Evolutionary conservation across 2,329 filamentous ascomycete genomes (phyloP), one percentile per base, ranked within the genome.

Genomic region (Biscogniauxia mediterranea): DNA sequence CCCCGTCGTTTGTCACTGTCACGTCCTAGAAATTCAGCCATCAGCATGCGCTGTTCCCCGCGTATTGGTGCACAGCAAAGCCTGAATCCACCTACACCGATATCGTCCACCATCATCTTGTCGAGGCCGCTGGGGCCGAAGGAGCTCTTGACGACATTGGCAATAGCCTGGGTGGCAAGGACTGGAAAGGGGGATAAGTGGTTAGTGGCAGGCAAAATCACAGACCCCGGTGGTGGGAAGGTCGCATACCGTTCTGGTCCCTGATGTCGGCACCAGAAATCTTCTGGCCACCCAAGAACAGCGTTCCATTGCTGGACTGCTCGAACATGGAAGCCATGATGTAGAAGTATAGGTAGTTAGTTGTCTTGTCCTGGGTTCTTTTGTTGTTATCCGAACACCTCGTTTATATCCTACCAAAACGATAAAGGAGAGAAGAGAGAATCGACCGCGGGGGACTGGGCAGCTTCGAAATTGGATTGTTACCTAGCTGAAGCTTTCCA

Each of bases 71-170:
- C 23, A 23, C 23, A 25, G 9, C n/a, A 42, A 28, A 15, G 20
- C 32, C 32, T 15, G 28, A 54, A 70, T 62, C 60, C 61, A 71
- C 88, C 71, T 86, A 92, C 90, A 74, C 95, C 95, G 77, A 99
- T 98, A 76, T 99, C 95, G 80, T 99, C 95, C 71, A 99, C 95
- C 95, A 99, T 98, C 95, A 99, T 99, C 86, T 99, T 99, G 78
- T 99, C 95, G 68, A 99, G 85, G 55, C 95, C 95, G 65, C 92
- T 97, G 56, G 95, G 95, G 59, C 95, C 95, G 75, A 99, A 99
- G 17, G 95, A 99, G 79, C 92, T 97, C 83, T 97, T 98, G 78
- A 99, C 93, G 62, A 99, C 93, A 87, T 98, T 99, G 72, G 95
- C 90, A 74, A 99, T 98, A 62, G 94, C 93, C 77, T 97, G 93